Conservation (phyloP, 345 rosid species). For the Orychophragmus violaceus region DNA sequence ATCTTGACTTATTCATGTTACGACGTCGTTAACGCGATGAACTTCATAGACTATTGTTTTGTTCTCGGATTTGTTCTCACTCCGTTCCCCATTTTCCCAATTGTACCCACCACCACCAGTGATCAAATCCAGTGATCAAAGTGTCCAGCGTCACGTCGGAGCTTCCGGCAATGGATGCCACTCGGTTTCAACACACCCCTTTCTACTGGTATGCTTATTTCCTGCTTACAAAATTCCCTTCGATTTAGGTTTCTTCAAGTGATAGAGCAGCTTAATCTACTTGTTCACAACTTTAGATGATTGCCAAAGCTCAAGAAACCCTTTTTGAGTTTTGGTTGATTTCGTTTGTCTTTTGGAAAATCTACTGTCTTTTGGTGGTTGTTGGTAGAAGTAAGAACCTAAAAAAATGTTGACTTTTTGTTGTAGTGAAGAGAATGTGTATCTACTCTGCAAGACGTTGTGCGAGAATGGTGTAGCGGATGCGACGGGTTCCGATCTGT, state of each 20-base stretch:
- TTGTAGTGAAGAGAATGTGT: slow-evolving; percentile 77
- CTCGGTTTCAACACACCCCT: slow-evolving; percentile 44
- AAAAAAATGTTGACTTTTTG: neutral
- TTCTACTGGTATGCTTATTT: slow-evolving; percentile 48
- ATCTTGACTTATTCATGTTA: neutral
- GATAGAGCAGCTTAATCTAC: neutral
- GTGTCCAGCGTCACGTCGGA: slow-evolving; percentile 3
- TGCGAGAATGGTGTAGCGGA: slow-evolving; percentile 46
- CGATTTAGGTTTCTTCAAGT: neutral
- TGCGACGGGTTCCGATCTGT: slow-evolving; percentile 58
- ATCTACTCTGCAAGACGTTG: slow-evolving; percentile 64
- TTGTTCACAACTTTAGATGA: neutral
- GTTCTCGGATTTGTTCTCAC: no score
- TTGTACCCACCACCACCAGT: no score
- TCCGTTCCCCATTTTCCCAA: no score
- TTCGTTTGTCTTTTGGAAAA: neutral
- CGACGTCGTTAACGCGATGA: neutral
- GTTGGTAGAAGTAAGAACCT: neutral
- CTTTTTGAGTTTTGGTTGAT: neutral
- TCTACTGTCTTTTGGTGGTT: neutral
- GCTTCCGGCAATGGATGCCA: slow-evolving; percentile 9
- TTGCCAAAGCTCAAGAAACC: neutral
- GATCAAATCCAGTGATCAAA: no score
- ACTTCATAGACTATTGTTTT: no score
- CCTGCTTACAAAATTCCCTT: neutral